Conservation (phyloP, 2,329 filamentous ascomycete species). For the Microdochium paspali region DNA sequence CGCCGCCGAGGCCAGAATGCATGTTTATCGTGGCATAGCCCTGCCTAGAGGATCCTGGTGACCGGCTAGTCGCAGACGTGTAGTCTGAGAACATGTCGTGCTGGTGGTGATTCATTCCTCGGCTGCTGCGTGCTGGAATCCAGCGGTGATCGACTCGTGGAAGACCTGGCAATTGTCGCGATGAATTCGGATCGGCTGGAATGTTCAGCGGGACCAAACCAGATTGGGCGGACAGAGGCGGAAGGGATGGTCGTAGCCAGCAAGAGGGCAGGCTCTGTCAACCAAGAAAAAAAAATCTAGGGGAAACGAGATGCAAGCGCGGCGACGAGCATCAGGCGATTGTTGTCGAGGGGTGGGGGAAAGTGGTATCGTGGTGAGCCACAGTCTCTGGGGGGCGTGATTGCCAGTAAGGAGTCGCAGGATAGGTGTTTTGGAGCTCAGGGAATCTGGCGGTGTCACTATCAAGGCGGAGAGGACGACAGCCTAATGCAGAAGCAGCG, state of each 20-base stretch:
- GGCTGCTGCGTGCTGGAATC: neutral
- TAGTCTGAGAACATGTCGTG: conserved; percentile 70
- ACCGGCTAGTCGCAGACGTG: conserved; percentile 50
- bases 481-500: neutral
- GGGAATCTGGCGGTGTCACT: neutral
- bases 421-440: neutral
- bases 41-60: conserved; percentile 62
- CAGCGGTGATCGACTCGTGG: neutral
- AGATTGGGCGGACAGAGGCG: no score
- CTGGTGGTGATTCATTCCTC: conserved; percentile 40
- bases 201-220: no score
- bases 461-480: neutral
- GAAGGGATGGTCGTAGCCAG: no score
- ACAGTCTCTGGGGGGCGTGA: neutral
- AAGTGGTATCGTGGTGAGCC: no score
- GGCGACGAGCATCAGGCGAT: no score
- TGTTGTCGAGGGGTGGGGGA: no score
- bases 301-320: no score
- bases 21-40: conserved; percentile 48
- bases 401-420: neutral
- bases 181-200: no score
- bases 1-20: conserved; percentile 40
- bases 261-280: no score
- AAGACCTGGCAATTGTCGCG: neutral
- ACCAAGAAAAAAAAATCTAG: no score